Conservation (phyloP, 768 basidiomycete genomes). For the Rhizopogon roseolus region DNA sequence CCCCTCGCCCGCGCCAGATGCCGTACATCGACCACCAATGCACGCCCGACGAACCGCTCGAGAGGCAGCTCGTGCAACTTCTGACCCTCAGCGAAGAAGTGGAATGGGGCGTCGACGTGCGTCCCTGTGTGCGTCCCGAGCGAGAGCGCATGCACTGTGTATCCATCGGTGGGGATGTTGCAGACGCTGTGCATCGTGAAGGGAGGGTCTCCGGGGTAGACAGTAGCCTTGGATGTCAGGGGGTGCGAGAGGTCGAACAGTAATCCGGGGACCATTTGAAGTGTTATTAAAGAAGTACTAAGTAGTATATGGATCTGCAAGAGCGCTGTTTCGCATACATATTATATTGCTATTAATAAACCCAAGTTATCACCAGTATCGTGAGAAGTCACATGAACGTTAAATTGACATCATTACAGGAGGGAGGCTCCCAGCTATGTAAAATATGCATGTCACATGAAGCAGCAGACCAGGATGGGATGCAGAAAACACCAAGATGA, state of each 20-base stretch:
- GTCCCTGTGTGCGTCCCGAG: conserved; percentile 73
- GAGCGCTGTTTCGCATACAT: no score
- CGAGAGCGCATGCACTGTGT: conserved; percentile 33
- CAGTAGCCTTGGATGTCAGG: conserved; percentile 15
- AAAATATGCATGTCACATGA: no score
- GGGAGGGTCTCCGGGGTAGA: conserved; percentile 23
- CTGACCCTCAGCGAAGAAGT: conserved; percentile 56
- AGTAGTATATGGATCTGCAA: neutral
- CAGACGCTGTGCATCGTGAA: conserved; percentile 19
- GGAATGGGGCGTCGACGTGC: conserved; percentile 75
- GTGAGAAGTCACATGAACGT: no score
- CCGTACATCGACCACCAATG: conserved; percentile 51
- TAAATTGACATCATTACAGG: no score
- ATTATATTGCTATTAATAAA: no score
- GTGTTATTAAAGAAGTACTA: neutral
- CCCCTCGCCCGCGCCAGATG: conserved; percentile 34
- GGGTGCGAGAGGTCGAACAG: conserved; percentile 25
- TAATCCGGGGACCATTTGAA: conserved; percentile 12
- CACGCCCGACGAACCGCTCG: conserved; percentile 47
- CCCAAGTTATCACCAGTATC: no score
- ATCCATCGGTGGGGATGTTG: conserved; percentile 8
- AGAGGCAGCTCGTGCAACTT: conserved; percentile 59
- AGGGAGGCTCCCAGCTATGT: no score
- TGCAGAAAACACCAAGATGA: no score
- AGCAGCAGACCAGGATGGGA: no score